These are phyloP conservation scores for Lactarius sp. DNA, from an alignment of 768 basidiomycete species.

Conservation along the genomic window DNA sequence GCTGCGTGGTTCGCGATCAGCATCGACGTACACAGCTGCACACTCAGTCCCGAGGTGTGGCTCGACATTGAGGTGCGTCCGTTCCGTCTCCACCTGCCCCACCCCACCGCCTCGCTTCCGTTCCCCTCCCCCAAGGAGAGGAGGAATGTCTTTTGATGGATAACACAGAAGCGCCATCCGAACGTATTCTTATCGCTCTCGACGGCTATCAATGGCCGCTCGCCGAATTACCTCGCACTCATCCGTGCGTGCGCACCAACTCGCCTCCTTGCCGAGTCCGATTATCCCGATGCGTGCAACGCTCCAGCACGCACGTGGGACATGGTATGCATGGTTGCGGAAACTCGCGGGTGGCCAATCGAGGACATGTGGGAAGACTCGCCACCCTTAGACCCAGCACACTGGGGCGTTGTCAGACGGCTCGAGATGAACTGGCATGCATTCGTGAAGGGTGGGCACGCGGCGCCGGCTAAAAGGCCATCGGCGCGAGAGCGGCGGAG, in stretches of 20 bases:
- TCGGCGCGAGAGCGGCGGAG: constrained; percentile 18
- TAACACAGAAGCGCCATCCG: constrained; percentile 52
- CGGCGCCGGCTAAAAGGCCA: neutral
- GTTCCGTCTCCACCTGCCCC: neutral
- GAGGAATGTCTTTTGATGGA: constrained; percentile 10
- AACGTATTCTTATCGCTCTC: constrained; percentile 90
- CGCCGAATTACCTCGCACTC: constrained; percentile 55
- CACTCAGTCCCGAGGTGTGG: constrained; percentile 75
- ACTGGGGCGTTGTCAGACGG: constrained; percentile 62
- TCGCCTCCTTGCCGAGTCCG: constrained; percentile 83
- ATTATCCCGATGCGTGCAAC: constrained; percentile 63
- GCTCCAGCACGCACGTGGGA: constrained; percentile 66
- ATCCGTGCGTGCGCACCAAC: constrained; percentile 57
- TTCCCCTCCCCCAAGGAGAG: constrained; percentile 5
- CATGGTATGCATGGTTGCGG: constrained; percentile 67
- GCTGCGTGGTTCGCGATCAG: constrained; percentile 61
- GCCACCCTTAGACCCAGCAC: constrained; percentile 28
- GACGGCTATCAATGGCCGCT: constrained; percentile 75
- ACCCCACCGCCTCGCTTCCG: neutral
- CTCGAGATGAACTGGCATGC: constrained; percentile 67
- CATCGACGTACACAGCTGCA: constrained; percentile 88
- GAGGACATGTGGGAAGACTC: constrained; percentile 45
- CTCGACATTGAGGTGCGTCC: constrained; percentile 61
- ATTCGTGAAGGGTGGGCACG: constrained; percentile 51
- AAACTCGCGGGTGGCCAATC: constrained; percentile 70